Base-by-base conservation (phyloP, 371 early-diverging fungal species). In the Blakeslea trispora region DNA sequence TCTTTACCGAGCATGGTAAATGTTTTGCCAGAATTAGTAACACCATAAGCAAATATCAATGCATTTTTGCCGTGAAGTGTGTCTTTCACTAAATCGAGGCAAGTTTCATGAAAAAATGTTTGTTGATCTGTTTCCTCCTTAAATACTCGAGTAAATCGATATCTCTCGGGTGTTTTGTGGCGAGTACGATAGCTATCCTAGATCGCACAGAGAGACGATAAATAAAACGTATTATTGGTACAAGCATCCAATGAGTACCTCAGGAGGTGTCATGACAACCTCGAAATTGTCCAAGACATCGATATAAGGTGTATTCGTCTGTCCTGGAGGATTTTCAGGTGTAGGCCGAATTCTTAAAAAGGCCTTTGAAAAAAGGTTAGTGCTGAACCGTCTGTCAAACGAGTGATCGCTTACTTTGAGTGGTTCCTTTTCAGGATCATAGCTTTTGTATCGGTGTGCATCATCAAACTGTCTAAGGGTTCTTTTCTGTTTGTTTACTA, bases 21-120 rank as follows among this genome's bases (percentile, higher is more conserved):
- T 1, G 93, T 92, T 59, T 95, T 94, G 31, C 94, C 94, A 32
- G 88, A 87, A 39, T 89, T 90, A 24, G 91, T 92, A 41, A 89
- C 87, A 2, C 91, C 90, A 50, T 90, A 90, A 0, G 89, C 79
- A 63, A 91, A 88, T 23, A 89, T 32, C 18, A 88, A 65, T 5
- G 82, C 81, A 57, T 89, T 87, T 53, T 74, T 79, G 7, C 88
- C 87, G 2, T 63, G 31, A 22, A 84, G 55, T 2, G 79, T 62
- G 24, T 79, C 73, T 35, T 63, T 46, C 10, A 88, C 64, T 5
- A 87, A 68, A 0, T 86, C 86, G 34, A 82, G 43, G 1, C 85
- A 81, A 0, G 83, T 80, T n/a, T 79, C 74, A 8, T 82, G 72
- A 42, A 85, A 90, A 17, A 89, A 76, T 0, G 68, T 69, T 5